Percentiles rank a stretch among this genome's conserved stretches.
Conservation (phyloP, 345 rosid species). For the Combretum micranthum region DNA sequence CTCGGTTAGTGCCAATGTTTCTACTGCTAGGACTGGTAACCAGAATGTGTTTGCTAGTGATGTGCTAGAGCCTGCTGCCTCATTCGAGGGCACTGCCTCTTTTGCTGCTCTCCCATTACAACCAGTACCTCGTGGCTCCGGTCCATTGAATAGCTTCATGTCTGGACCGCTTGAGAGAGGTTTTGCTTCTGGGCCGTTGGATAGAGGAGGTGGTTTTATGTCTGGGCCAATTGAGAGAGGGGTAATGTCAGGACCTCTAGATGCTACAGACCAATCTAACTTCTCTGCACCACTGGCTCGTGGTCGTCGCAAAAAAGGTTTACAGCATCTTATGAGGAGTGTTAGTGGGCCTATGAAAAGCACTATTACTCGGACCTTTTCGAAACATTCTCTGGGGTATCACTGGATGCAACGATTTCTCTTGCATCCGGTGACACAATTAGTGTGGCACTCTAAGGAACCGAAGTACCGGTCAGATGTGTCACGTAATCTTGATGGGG, state of each 20-base stretch:
- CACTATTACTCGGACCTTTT: conserved; percentile 73
- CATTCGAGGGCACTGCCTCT: conserved; percentile 92
- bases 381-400: conserved; percentile 58
- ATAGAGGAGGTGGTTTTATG: conserved; percentile 77
- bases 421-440: conserved; percentile 59
- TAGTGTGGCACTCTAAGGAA: conserved; percentile 69
- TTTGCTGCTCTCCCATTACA: conserved; percentile 92
- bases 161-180: conserved; percentile 95
- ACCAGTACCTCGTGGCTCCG: conserved; percentile 86
- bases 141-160: conserved; percentile 81
- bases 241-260: conserved; percentile 97
- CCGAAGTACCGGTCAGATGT: conserved; percentile 56
- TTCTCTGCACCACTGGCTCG: conserved; percentile 91
- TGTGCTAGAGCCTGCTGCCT: conserved; percentile 83
- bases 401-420: conserved; percentile 79
- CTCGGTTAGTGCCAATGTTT: conserved; percentile 94
- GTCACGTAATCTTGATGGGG: conserved; percentile 48
- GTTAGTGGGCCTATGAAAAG: conserved; percentile 89
- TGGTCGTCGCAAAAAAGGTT: conserved; percentile 52
- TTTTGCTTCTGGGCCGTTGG: conserved; percentile 89
- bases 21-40: conserved; percentile 86
- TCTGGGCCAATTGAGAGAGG: conserved; percentile 94
- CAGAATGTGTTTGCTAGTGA: conserved; percentile 67
- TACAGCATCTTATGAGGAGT: conserved; percentile 72
- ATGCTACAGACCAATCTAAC: conserved; percentile 65